Conservation (phyloP, 1,284 basidiomycete genomes). For the Cutaneotrichosporon sp. region DNA sequence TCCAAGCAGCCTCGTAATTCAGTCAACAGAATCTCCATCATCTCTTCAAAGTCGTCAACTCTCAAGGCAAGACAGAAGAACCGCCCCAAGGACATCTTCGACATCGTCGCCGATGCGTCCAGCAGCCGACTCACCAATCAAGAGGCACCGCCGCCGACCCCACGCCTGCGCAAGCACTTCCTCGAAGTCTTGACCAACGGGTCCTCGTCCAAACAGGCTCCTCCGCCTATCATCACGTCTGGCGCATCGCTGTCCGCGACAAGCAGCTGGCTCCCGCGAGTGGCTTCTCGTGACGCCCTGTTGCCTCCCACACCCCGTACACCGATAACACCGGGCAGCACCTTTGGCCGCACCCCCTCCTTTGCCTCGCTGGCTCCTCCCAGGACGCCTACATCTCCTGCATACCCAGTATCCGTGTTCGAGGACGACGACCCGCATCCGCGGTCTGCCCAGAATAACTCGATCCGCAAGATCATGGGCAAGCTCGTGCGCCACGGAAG, state of each 20-base stretch:
- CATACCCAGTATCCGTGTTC: background rate
- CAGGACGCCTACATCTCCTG: background rate
- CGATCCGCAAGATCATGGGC: slow-evolving; percentile 3
- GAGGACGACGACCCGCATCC: background rate
- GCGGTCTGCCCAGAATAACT: background rate
- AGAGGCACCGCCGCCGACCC: slow-evolving; percentile 7
- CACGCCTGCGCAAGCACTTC: background rate
- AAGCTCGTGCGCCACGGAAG: background rate
- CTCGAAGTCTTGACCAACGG: background rate
- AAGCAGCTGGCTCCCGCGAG: background rate
- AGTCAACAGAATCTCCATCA: background rate
- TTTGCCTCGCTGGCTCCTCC: background rate
- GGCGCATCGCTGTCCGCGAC: background rate
- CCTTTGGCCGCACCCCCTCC: background rate
- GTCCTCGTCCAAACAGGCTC: background rate
- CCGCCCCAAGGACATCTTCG: slow-evolving; percentile 9
- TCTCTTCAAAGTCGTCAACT: background rate
- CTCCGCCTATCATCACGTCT: background rate
- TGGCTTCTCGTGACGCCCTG: background rate
- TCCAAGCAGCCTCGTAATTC: background rate
- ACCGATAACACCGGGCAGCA: background rate
- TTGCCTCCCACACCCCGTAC: background rate
- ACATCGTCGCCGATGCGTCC: slow-evolving; percentile 2
- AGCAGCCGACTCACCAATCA: slow-evolving; percentile 11
- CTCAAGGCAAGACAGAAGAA: background rate